phyloP scores from a whole-genome alignment of 345 rosid genomes.

The Nephelium lappaceum region DNA sequence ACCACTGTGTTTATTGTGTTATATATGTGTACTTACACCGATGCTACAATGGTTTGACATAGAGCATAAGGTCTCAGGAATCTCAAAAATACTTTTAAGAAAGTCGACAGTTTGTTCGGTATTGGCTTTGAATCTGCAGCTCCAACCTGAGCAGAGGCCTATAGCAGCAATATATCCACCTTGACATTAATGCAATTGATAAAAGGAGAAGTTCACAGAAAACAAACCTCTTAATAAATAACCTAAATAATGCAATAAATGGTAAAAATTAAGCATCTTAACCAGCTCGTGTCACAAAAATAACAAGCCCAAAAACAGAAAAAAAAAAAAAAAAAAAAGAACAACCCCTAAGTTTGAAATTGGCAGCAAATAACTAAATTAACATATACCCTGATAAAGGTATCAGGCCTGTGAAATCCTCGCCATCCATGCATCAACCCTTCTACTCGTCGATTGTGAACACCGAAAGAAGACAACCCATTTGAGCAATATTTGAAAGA shows the following conservation, averaged over 20 bases:
- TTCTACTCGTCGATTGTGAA: neutral
- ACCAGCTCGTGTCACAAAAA: no score
- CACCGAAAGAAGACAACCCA: neutral
- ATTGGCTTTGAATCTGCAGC: neutral
- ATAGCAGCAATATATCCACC: neutral
- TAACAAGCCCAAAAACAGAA: no score
- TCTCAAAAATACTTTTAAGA: slow-evolving; percentile 50
- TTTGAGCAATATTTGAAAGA: neutral
- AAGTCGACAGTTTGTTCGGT: neutral
- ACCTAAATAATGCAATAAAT: no score
- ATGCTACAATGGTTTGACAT: slow-evolving; percentile 56
- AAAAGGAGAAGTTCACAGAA: no score
- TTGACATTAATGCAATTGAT: no score
- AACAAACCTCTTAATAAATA: no score
- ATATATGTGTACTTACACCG: neutral
- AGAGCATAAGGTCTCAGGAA: slow-evolving; percentile 95
- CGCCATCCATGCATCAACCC: no score
- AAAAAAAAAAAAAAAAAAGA: no score
- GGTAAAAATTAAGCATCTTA: no score
- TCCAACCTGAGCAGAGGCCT: neutral
- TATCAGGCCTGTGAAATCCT: neutral
- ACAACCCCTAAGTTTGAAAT: no score
- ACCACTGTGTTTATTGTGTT: neutral
- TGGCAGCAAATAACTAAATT: no score
- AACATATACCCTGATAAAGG: neutral